Evolutionary conservation across 2,329 filamentous ascomycete species (phyloP).

Genomic region (Beauveria varroae): DNA sequence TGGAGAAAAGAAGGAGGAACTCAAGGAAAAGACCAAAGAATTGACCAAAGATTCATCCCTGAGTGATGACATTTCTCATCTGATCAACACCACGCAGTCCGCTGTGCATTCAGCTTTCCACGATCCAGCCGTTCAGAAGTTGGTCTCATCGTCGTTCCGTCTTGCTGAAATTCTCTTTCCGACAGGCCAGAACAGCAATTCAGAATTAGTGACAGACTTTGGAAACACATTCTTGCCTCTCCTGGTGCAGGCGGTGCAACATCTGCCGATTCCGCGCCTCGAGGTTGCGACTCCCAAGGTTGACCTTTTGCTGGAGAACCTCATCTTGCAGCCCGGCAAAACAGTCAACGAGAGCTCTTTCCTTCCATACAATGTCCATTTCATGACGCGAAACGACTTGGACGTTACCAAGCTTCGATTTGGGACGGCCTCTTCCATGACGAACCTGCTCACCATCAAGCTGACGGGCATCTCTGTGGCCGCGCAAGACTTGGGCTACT

Average conservation of each 20-base stretch:
- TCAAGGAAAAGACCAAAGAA: constrained; percentile 51
- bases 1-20: constrained; percentile 44
- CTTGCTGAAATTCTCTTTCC: constrained; percentile 66
- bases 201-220: constrained; percentile 4
- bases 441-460: constrained; percentile 68
- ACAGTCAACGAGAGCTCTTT: constrained; percentile 85
- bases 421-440: constrained; percentile 55
- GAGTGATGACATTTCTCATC: constrained; percentile 62
- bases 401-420: constrained; percentile 70
- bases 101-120: constrained; percentile 62
- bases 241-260: constrained; percentile 70
- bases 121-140: constrained; percentile 64
- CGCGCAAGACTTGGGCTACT: constrained; percentile 84
- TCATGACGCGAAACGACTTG: constrained; percentile 80
- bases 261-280: constrained; percentile 82
- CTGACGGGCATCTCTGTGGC: constrained; percentile 76
- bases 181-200: constrained; percentile 32
- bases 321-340: constrained; percentile 80
- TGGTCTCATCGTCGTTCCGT: constrained; percentile 59
- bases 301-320: constrained; percentile 81
- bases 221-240: constrained; percentile 73
- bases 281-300: constrained; percentile 78
- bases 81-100: constrained; percentile 60
- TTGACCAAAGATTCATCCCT: constrained; percentile 61
- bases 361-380: constrained; percentile 72